Conservation (phyloP, 2,329 filamentous ascomycete genomes). For the Penicillium sp. region DNA sequence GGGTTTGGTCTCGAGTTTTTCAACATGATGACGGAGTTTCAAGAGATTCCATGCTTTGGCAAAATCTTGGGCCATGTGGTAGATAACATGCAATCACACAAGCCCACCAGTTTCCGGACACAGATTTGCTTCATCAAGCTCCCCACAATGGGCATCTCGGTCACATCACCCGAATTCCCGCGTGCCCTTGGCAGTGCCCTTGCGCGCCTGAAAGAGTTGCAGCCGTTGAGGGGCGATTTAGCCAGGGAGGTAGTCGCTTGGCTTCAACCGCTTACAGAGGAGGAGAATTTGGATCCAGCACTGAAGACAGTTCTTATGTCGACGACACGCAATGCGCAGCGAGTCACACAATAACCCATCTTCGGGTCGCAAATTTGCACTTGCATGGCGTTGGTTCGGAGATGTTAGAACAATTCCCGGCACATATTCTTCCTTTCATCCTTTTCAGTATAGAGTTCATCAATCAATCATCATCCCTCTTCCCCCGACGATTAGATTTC, state of each 20-base stretch:
- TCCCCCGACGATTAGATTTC: constrained; percentile 50
- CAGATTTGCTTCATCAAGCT: constrained; percentile 66
- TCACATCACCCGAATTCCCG: constrained; percentile 65
- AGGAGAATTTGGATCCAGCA: constrained; percentile 48
- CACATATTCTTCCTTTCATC: constrained; percentile 3
- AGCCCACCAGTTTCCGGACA: constrained; percentile 57
- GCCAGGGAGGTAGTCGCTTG: constrained; percentile 46
- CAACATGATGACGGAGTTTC: constrained; percentile 67
- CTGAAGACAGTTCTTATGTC: constrained; percentile 49
- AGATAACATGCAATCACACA: constrained; percentile 52
- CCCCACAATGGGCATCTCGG: constrained; percentile 60
- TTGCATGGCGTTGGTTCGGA: constrained; percentile 26
- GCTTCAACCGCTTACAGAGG: constrained; percentile 44
- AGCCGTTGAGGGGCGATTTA: constrained; percentile 37
- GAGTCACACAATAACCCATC: constrained; percentile 20
- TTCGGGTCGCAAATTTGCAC: not conserved
- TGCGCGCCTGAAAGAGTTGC: constrained; percentile 52
- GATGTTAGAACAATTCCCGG: constrained; percentile 13
- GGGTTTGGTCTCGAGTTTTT: constrained; percentile 71
- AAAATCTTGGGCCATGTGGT: constrained; percentile 70
- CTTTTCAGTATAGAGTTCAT: not conserved
- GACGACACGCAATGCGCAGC: constrained; percentile 35
- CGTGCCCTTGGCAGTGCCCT: constrained; percentile 62
- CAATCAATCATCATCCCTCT: constrained; percentile 34
- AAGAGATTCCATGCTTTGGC: constrained; percentile 56